Evolutionary conservation across 2,329 filamentous ascomycete species (phyloP).

Genomic region (Harringtonia aguacate): DNA sequence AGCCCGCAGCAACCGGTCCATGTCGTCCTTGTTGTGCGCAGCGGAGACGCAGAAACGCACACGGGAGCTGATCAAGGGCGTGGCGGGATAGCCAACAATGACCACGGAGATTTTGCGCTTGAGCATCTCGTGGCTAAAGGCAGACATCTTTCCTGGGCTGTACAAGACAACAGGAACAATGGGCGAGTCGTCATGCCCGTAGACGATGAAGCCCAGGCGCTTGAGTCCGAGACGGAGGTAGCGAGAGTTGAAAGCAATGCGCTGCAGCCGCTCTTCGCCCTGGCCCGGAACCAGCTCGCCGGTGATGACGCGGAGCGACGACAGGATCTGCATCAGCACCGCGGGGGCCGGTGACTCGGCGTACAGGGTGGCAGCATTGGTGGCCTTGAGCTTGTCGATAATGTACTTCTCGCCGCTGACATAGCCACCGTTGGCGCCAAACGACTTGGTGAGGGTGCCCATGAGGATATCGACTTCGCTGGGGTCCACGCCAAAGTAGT

Average conservation of each 20-base stretch:
- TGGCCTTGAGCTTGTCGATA: conserved; percentile 80
- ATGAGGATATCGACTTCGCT: conserved; percentile 88
- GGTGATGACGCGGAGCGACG: conserved; percentile 76
- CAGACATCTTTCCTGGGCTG: conserved; percentile 97
- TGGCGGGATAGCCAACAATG: conserved; percentile 93
- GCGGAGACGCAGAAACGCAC: conserved; percentile 93
- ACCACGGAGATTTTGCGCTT: conserved; percentile 96
- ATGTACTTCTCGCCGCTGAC: conserved; percentile 81
- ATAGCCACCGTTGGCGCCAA: conserved; percentile 95
- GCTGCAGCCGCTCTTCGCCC: conserved; percentile 88
- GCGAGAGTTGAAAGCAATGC: conserved; percentile 94
- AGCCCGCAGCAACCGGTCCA: conserved; percentile 78
- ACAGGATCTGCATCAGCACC: conserved; percentile 82
- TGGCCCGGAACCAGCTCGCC: conserved; percentile 84
- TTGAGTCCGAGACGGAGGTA: conserved; percentile 97
- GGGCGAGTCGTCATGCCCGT: conserved; percentile 94
- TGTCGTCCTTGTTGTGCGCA: conserved; percentile 95
- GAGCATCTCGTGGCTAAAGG: conserved; percentile 97
- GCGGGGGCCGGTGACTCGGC: conserved; percentile 82
- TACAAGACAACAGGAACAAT: conserved; percentile 93
- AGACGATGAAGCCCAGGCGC: conserved; percentile 91
- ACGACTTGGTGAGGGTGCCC: conserved; percentile 97
- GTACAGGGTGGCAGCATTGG: conserved; percentile 77
- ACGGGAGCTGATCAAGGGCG: conserved; percentile 86
- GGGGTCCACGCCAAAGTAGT: conserved; percentile 90